phyloP scores from a whole-genome alignment of 2,329 filamentous ascomycete species.

The Ceratocystis alfenasii region DNA sequence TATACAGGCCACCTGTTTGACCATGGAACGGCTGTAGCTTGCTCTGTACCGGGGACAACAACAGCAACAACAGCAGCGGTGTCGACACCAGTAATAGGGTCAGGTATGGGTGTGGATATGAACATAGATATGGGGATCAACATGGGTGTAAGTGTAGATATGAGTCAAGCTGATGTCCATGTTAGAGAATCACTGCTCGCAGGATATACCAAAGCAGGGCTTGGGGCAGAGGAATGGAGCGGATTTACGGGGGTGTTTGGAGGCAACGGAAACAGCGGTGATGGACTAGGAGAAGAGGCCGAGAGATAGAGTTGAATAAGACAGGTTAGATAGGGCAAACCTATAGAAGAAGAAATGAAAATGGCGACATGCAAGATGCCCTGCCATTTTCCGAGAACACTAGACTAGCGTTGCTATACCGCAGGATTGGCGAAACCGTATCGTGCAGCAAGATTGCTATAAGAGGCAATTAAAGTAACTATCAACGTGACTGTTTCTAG shows the following conservation, averaged over 20 bases:
- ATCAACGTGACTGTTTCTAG: too few species aligned
- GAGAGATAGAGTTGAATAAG: neutral
- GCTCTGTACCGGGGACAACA: neutral
- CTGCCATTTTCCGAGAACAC: too few species aligned
- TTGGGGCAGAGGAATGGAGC: neutral
- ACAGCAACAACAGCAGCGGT: neutral
- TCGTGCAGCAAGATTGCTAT: too few species aligned
- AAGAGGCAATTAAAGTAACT: too few species aligned
- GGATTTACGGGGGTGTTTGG: neutral
- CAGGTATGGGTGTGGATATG: neutral
- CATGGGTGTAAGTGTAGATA: neutral
- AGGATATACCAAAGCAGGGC: neutral
- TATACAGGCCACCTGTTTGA: conserved; percentile 45
- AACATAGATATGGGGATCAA: neutral
- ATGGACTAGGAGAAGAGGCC: neutral
- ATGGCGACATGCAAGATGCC: too few species aligned
- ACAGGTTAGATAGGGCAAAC: neutral
- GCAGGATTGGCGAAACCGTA: too few species aligned
- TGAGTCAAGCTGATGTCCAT: neutral
- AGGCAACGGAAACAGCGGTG: neutral
- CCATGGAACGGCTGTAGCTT: conserved; percentile 48
- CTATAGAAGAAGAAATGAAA: neutral
- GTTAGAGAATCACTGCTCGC: neutral
- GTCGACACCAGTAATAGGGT: neutral
- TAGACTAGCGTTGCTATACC: too few species aligned